Percentiles rank a stretch among this genome's conserved stretches.
Conservation (phyloP, 1,284 basidiomycete genomes). For the Ustilago shanxiensis region DNA sequence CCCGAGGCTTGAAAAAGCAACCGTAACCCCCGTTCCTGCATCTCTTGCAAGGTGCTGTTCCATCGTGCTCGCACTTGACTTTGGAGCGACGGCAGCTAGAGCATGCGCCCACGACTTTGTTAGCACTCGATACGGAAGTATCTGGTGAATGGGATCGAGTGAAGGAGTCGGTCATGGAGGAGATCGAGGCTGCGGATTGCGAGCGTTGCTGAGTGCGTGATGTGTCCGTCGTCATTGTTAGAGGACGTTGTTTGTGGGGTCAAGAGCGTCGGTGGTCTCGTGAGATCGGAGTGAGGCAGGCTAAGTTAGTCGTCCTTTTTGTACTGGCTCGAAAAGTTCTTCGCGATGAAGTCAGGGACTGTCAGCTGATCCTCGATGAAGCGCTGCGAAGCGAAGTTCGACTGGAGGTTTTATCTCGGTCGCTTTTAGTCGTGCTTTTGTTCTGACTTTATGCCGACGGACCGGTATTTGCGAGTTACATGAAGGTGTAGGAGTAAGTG, state of each 20-base stretch:
- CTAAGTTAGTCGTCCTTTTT: not conserved
- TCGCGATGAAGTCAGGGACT: too few species aligned
- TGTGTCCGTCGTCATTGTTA: slow-evolving; percentile 15
- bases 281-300: too few species aligned
- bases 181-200: slow-evolving; percentile 10
- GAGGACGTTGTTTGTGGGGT: not conserved
- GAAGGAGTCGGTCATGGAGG: not conserved
- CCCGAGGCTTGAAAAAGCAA: slow-evolving; percentile 35
- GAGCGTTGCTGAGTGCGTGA: slow-evolving; percentile 4
- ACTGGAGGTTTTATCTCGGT: not conserved
- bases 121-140: not conserved
- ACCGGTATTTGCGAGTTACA: too few species aligned
- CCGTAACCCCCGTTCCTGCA: slow-evolving; percentile 37
- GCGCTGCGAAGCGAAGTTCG: too few species aligned
- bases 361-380: not conserved
- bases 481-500: too few species aligned
- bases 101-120: slow-evolving; percentile 25
- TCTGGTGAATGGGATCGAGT: slow-evolving; percentile 11
- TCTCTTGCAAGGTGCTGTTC: slow-evolving; percentile 27
- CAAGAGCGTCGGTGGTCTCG: not conserved
- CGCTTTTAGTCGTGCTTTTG: not conserved
- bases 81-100: slow-evolving; percentile 38
- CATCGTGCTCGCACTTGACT: slow-evolving; percentile 39
- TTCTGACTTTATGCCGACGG: too few species aligned
- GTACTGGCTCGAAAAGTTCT: not conserved